phyloP scores from a whole-genome alignment of 2,329 filamentous ascomycete genomes.

The Rhinocladiella similis region DNA sequence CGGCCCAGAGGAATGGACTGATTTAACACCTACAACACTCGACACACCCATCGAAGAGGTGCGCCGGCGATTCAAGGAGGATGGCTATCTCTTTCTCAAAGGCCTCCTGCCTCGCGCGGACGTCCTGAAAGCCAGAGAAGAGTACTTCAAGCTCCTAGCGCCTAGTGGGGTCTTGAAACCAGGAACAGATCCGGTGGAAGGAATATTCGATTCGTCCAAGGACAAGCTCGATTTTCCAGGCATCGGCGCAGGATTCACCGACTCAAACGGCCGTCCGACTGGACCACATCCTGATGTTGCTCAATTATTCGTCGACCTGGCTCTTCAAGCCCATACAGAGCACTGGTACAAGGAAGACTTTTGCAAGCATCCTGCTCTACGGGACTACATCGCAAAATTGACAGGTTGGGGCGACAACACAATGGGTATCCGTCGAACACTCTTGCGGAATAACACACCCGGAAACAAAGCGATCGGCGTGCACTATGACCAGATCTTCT shows the following conservation, averaged over 20 bases:
- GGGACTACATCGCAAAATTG: constrained; percentile 52
- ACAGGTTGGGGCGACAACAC: constrained; percentile 56
- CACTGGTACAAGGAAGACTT: constrained; percentile 57
- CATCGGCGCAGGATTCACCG: constrained; percentile 54
- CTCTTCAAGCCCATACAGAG: constrained; percentile 55
- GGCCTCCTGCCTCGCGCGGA: constrained; percentile 54
- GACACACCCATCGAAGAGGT: constrained; percentile 50
- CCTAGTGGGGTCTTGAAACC: constrained; percentile 59
- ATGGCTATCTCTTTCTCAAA: constrained; percentile 60
- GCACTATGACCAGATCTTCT: constrained; percentile 62
- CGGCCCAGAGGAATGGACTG: constrained; percentile 43
- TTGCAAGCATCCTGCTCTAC: constrained; percentile 53
- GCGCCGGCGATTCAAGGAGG: constrained; percentile 45
- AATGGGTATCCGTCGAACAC: constrained; percentile 48
- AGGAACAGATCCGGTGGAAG: constrained; percentile 52
- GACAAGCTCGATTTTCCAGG: constrained; percentile 49
- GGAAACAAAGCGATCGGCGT: constrained; percentile 60
- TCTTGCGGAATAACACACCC: constrained; percentile 59
- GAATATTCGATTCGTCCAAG: constrained; percentile 52
- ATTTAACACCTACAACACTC: constrained; percentile 46
- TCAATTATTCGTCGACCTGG: constrained; percentile 49
- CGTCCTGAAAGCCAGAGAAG: constrained; percentile 52
- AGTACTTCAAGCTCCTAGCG: constrained; percentile 56
- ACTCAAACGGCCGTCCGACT: constrained; percentile 48
- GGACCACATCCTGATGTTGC: constrained; percentile 39